Evolutionary conservation across 306 rosid species (phyloP), one percentile per base, ranked within the genome.

Genomic region (Gillenia trifoliata): DNA sequence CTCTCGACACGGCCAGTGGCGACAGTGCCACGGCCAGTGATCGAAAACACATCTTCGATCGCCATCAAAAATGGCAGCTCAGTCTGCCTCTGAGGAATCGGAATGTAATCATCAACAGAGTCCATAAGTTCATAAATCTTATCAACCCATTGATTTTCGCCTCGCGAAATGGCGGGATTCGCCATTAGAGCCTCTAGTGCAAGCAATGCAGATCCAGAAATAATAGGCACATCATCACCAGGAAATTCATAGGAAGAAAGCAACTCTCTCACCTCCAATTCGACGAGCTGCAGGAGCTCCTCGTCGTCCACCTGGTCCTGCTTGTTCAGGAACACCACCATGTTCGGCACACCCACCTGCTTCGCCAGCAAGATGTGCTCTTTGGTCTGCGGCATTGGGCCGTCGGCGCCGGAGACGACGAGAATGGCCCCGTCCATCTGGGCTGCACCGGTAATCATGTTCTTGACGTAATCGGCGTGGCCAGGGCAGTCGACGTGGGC

Each of bases 251-350:
- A 89, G 1, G 92, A 86, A 1, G 88, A 77, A 15, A 91, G 91
- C 40, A 91, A 80, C 83, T 91, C 97, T 16, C 97, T 87, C 63
- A 91, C 93, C 88, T 91, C 97, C 66, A 91, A 68, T 25, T 91
- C 97, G 20, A 91, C 97, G 9, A 91, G 89, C 73, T 91, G 79
- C 49, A 91, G 71, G 22, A 91, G 95, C 90, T 91, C 97, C 72
- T 89, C 97, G 20, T 91, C 97, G 64, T 91, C 97, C 8, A 91
- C 95, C 66, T 91, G 97, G 84, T 91, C 97, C 71, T 89, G 93
- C 28, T 91, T 91, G 72, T 91, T 91, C 34, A 91, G 67, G 80
- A 91, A 91, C 19, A 89, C 92, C 0, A 91, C 97, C 86, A 89
- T 88, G 76, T 86, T 85, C 6, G 97, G 97, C 0, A 91, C 97